Base-by-base conservation (phyloP, 805 yeast genomes). In the Metschnikowia bowlesiae region DNA sequence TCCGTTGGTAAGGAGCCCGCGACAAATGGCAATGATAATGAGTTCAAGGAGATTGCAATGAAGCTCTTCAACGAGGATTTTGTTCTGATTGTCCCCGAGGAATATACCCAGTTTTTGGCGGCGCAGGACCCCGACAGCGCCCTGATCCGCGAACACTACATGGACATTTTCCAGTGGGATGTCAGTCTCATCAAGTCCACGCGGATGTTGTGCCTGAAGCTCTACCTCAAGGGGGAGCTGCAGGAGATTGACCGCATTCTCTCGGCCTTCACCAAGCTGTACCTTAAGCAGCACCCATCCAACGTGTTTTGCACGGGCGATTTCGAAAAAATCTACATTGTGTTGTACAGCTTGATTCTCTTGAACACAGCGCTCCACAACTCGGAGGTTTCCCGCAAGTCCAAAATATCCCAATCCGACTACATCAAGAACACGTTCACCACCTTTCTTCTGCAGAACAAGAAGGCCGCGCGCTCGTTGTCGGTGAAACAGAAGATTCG, bases 221-320 rank as follows among this genome's bases (percentile, higher is more conserved):
- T 89, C n/a, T 85, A 84, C 66, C 75, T 89, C 59, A 81, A 82
- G 60, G 96, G 92, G 6, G 96, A 89, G 67, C 82, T 94, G 2
- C 91, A 86, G 59, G 86, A 85, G 59, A 82, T 89, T 47, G 94
- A 88, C 65, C 76, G 87, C 44, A 78, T 89, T 31, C 69, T 89
- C 49, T 84, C 85, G 40, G 75, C 83, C 3, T 84, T 87, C 61
- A 79, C 94, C 16, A 71, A 73, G 47, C 78, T 83, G 47, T 89
- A 91, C 84, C 69, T 73, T 22, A 63, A 63, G 30, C 78, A 65
- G 69, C 81, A 71, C 68, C 78, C 74, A 18, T 68, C 58, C 49
- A 76, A 74, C 62, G 74, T 73, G 39, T 82, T 71, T 62, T 76
- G 72, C 62, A 81, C 77, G 61, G 68, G 66, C 49, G 78, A 73